phyloP scores from a whole-genome alignment of 2,329 filamentous ascomycete species.

The Fusarium irregulare region DNA sequence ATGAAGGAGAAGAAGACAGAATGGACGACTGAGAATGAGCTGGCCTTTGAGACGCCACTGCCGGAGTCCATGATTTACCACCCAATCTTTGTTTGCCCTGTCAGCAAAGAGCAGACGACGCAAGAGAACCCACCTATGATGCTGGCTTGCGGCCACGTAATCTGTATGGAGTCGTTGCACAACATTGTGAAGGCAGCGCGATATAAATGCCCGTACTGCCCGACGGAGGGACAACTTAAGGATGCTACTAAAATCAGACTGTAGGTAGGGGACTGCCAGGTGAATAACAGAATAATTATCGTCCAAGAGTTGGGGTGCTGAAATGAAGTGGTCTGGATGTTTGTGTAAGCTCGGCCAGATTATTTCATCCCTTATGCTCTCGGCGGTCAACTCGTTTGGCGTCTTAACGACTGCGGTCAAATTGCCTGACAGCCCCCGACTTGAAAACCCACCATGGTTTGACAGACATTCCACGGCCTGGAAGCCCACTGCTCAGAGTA shows the following conservation, averaged over 20 bases:
- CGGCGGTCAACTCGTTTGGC: background rate
- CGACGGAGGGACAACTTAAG: conserved; percentile 79
- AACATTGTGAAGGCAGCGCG: conserved; percentile 80
- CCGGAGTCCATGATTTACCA: conserved; percentile 79
- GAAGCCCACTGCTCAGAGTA: background rate
- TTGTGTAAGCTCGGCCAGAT: background rate
- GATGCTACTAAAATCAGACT: conserved; percentile 81
- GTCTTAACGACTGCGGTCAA: background rate
- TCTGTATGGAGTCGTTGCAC: conserved; percentile 85
- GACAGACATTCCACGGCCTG: background rate
- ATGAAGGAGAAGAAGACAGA: conserved; percentile 91
- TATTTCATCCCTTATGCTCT: background rate
- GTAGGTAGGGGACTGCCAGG: conserved; percentile 48
- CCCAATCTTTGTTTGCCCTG: conserved; percentile 96
- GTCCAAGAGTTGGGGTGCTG: background rate
- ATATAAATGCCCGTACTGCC: conserved; percentile 98
- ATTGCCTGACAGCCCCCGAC: background rate
- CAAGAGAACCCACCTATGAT: conserved; percentile 96
- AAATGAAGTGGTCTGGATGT: background rate
- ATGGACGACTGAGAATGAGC: conserved; percentile 92
- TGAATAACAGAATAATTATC: background rate
- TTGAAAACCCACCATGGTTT: background rate
- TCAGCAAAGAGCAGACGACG: conserved; percentile 95
- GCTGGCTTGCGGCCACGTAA: conserved; percentile 94
- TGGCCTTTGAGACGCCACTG: conserved; percentile 79